phyloP scores from a whole-genome alignment of 1,284 basidiomycete genomes.

The Cryptococcus sp. region DNA sequence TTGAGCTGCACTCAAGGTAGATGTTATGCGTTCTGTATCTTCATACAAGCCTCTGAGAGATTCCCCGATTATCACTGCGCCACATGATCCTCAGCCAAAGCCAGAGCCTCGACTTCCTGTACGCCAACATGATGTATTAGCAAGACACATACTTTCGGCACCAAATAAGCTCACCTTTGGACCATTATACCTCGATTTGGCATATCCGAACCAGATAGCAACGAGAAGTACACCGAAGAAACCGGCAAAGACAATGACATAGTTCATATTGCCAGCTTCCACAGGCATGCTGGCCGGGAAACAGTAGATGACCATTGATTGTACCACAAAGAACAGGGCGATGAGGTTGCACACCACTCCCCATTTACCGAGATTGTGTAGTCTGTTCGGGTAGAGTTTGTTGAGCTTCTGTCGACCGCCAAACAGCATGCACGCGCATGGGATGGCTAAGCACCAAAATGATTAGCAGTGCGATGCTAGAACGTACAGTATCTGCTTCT shows the following conservation, averaged over 20 bases:
- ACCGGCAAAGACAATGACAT: constrained; percentile 23
- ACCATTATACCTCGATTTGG: constrained; percentile 13
- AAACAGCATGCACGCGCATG: constrained; percentile 25
- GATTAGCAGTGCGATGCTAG: neutral
- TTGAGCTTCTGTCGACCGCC: constrained; percentile 25
- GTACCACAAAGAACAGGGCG: constrained; percentile 26
- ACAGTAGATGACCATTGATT: constrained; percentile 26
- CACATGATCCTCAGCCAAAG: too few species aligned
- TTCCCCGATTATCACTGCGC: too few species aligned
- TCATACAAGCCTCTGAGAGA: too few species aligned
- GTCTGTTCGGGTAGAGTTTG: constrained; percentile 19
- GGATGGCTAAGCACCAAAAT: constrained; percentile 6
- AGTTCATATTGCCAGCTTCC: constrained; percentile 23
- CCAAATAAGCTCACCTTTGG: constrained; percentile 8
- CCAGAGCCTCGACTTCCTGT: too few species aligned
- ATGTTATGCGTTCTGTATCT: too few species aligned
- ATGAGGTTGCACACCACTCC: constrained; percentile 26
- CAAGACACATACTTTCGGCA: too few species aligned
- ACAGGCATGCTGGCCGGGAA: constrained; percentile 30
- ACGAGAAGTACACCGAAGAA: constrained; percentile 15
- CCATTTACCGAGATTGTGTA: constrained; percentile 26
- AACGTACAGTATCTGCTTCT: neutral
- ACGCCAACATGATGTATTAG: too few species aligned
- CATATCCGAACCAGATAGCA: constrained; percentile 16
- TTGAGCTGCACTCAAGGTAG: too few species aligned